Evolutionary conservation across 495 filamentous ascomycete species (phyloP).

Genomic region (Amphirosellinia nigrospora): DNA sequence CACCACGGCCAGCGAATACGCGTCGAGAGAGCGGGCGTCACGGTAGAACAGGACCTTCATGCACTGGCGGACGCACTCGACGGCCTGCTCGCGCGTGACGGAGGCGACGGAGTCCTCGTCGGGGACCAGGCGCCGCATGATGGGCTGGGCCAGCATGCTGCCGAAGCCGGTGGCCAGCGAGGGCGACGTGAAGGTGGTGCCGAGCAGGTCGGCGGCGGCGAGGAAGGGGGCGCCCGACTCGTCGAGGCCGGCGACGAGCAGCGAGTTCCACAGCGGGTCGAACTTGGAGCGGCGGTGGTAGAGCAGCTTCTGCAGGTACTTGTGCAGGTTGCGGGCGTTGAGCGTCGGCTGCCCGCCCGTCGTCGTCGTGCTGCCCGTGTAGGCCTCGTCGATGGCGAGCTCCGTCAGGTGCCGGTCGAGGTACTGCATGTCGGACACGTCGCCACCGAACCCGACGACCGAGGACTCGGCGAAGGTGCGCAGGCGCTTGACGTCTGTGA

Average conservation of each 20-base stretch:
- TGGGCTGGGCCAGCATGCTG: conserved; percentile 88
- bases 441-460: conserved; percentile 86
- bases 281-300: conserved; percentile 94
- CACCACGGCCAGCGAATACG: conserved; percentile 88
- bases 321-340: conserved; percentile 92
- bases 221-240: conserved; percentile 82
- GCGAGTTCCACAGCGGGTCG: conserved; percentile 96
- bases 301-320: conserved; percentile 90
- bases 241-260: conserved; percentile 90
- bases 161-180: conserved; percentile 94
- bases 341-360: conserved; percentile 56
- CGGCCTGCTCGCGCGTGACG: conserved; percentile 78
- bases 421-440: conserved; percentile 98
- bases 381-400: conserved; percentile 87
- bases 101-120: conserved; percentile 76
- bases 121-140: conserved; percentile 79
- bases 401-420: conserved; percentile 87
- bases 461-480: conserved; percentile 79
- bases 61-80: conserved; percentile 81
- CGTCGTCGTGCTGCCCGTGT: conserved; percentile 57
- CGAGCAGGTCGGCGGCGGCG: conserved; percentile 86
- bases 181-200: conserved; percentile 86
- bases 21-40: conserved; percentile 89
- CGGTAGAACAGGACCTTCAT: conserved; percentile 99
- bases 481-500: conserved; percentile 91